phyloP scores from a whole-genome alignment of 1,139 yeast species.

The Waltiozyma sp. region DNA sequence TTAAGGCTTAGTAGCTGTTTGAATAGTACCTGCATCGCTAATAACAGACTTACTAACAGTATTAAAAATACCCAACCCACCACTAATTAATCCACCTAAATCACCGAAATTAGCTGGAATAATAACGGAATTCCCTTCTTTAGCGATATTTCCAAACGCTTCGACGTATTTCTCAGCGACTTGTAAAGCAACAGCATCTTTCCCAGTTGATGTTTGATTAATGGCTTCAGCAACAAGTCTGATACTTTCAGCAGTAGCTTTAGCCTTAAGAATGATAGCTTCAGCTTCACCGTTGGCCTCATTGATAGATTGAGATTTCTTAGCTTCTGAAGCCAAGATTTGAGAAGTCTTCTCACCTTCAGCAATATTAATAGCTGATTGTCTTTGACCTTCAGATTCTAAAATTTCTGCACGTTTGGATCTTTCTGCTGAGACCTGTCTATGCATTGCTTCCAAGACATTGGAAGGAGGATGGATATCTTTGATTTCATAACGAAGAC shows the following conservation, averaged over 20 bases:
- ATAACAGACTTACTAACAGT: slow-evolving; percentile 27
- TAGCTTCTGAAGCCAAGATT: slow-evolving; percentile 64
- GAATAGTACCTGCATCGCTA: not conserved
- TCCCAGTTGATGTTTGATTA: slow-evolving; percentile 56
- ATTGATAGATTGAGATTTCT: slow-evolving; percentile 50
- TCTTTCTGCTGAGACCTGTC: slow-evolving; percentile 81
- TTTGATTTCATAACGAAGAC: slow-evolving; percentile 77
- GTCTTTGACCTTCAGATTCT: slow-evolving; percentile 78
- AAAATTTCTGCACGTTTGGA: slow-evolving; percentile 79
- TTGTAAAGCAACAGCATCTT: slow-evolving; percentile 65
- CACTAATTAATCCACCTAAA: slow-evolving; percentile 63
- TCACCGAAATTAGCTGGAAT: slow-evolving; percentile 72
- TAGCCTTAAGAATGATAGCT: slow-evolving; percentile 55
- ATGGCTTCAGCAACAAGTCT: slow-evolving; percentile 57
- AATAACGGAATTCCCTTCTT: slow-evolving; percentile 68
- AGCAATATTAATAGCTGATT: slow-evolving; percentile 68
- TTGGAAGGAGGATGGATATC: slow-evolving; percentile 83
- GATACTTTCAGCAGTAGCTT: slow-evolving; percentile 69
- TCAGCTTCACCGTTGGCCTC: slow-evolving; percentile 62
- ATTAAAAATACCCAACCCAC: slow-evolving; percentile 65
- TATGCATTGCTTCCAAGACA: slow-evolving; percentile 86
- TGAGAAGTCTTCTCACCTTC: slow-evolving; percentile 69
- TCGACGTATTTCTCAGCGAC: slow-evolving; percentile 79
- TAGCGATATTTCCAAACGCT: slow-evolving; percentile 74
- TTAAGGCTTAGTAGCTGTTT: no score